phyloP scores from a whole-genome alignment of 352 stramenopile genomes.

The Phytophthora crassamura region DNA sequence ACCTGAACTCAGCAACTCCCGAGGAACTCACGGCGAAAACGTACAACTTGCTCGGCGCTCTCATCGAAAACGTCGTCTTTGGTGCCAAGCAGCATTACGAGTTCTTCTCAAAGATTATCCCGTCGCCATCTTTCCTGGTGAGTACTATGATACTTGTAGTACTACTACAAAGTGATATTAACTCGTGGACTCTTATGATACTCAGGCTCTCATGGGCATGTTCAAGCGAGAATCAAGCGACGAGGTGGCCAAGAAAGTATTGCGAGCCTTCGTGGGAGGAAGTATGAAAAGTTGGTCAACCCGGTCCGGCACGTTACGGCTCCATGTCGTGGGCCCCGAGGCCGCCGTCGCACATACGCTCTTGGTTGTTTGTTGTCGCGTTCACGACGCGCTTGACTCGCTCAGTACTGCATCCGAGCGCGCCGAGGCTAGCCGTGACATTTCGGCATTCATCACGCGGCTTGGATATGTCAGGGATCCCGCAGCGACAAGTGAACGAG shows the following conservation, averaged over 20 bases:
- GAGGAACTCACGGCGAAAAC: slow-evolving; percentile 65
- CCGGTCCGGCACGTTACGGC: slow-evolving; percentile 44
- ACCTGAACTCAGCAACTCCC: slow-evolving; percentile 69
- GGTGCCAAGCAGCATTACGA: slow-evolving; percentile 69
- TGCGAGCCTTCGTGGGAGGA: slow-evolving; percentile 73
- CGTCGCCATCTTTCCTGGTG: slow-evolving; percentile 76
- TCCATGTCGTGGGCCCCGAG: slow-evolving; percentile 74
- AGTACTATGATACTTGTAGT: slow-evolving; percentile 2
- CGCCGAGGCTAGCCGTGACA: slow-evolving; percentile 63
- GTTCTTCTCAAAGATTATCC: slow-evolving; percentile 83
- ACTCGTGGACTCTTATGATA: background rate
- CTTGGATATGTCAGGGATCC: slow-evolving; percentile 49
- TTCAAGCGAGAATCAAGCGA: slow-evolving; percentile 87
- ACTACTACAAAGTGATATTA: background rate
- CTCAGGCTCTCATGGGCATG: slow-evolving; percentile 81
- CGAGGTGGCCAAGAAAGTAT: slow-evolving; percentile 83
- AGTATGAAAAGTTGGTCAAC: slow-evolving; percentile 32
- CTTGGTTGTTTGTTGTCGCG: slow-evolving; percentile 83
- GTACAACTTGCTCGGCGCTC: slow-evolving; percentile 71
- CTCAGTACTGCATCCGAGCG: slow-evolving; percentile 72
- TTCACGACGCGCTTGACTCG: slow-evolving; percentile 87
- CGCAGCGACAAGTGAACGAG: slow-evolving; percentile 16
- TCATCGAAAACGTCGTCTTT: slow-evolving; percentile 84
- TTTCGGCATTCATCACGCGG: slow-evolving; percentile 82
- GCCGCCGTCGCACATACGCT: slow-evolving; percentile 87